Evolutionary conservation across 2,329 filamentous ascomycete genomes (phyloP), one percentile per base, ranked within the genome.

Genomic region (Parafenestella ontariensis): DNA sequence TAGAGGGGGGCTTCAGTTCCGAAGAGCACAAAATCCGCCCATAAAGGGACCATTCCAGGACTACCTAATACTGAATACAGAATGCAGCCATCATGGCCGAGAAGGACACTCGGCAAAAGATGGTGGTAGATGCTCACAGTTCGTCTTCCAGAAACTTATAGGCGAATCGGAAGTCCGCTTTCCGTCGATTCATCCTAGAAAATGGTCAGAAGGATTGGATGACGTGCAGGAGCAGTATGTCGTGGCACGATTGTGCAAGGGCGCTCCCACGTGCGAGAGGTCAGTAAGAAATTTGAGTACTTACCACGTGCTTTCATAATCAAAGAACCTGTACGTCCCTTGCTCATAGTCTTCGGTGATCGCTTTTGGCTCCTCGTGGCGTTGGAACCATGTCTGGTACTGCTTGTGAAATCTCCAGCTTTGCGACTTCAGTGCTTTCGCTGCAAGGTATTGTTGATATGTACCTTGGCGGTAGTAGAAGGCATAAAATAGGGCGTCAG

Each of bases 321-420:
- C 95, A 77, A 99, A 99, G 82, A 99, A 99, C 46, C 95, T 89
- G 81, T 99, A 99, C 21, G 95, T 99, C 59, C 95, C 95, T 78
- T 99, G 95, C 79, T 99, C 95, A 73, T 92, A 98, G 78, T 99
- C 95, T 77, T 99, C 95, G 0, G 95, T 98, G 71, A 99, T 99
- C 67, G 88, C 93, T 82, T 99, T 99, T 17, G 95, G 95, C 80
- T 99, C 95, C 73, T 99, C 95, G 65, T 99, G 95, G 46, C 95
- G 86, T 77, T 99, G 95, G 72, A 99, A 99, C 95, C 95, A 99
- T 1, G 95, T 99, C 77, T 78, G 95, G 74, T 99, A 99, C 77
- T 98, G 95, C 82, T 99, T 99, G 80, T 99, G 95, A 76, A 99
- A 99, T 52, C 95, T 86, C 95, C 95, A 99, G 77, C 93, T 97